Evolutionary conservation across 1,284 basidiomycete species (phyloP), one percentile per base, ranked within the genome.

Genomic region (Athelia psychrophila): DNA sequence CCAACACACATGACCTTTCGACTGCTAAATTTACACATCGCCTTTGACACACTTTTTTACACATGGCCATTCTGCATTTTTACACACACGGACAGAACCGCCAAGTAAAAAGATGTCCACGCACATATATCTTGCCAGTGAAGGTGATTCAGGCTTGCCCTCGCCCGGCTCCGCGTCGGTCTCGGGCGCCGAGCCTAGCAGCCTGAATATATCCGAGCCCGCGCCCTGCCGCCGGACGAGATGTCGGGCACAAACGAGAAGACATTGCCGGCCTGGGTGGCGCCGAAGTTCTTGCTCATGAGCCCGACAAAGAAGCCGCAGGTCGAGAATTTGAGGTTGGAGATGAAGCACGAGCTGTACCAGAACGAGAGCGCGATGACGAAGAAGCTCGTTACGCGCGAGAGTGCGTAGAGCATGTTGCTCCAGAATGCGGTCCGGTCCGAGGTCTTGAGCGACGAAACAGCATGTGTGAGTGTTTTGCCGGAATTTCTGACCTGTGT

Each of bases 171-270:
- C 83, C 0, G 90, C 81, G 60, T 98, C 93, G 54, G 98, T 91
- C 60, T 92, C 86, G 15, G 90, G 87, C 5, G 69, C 68, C 25
- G 85, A 82, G 64, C 98, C 95, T 16, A 96, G 68, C 12, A 97
- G 72, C 49, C 78, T 80, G 71, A 97, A 78, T 58, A 95, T 85
- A 48, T 88, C 81, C 20, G 84, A 81, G 0, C 83, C 91, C 0
- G 95, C 88, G 23, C 86, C 80, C 61, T 85, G n/a, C n/a, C 86
- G 30, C 95, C 95, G 2, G 90, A 91, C 4, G 91, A 93, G 48
- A 97, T 83, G 65, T 98, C 95, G 19, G 95, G 95, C 1, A 96
- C 95, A 66, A 93, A 98, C 15, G 84, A 81, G 74, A 98, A 97
- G 25, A 96, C 84, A 61, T 90, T 90, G 50, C 90, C 90, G 19